Evolutionary conservation across 306 rosid species (phyloP).

Genomic region (Malus sieversii): DNA sequence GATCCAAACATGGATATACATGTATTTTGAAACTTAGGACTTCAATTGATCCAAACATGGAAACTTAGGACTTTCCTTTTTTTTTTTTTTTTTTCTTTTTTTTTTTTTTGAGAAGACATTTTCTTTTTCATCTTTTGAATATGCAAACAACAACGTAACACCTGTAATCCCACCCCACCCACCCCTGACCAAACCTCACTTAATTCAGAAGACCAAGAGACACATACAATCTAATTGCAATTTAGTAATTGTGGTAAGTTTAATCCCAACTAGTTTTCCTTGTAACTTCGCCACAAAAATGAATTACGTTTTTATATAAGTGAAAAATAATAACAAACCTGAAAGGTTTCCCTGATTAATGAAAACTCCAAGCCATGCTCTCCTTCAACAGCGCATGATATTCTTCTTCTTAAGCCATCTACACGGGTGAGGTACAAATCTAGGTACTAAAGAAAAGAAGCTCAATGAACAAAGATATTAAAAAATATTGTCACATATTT

Average conservation of each 20-base stretch:
- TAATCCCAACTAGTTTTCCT: background rate
- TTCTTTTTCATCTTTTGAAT: background rate
- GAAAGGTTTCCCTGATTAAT: slow-evolving; percentile 62
- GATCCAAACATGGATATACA: background rate
- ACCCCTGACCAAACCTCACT: background rate
- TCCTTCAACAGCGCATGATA: slow-evolving; percentile 29
- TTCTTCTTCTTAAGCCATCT: slow-evolving; percentile 89
- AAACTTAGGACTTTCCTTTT: too few species aligned
- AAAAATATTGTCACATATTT: background rate
- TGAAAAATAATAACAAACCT: slow-evolving; percentile 42
- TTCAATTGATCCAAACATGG: too few species aligned
- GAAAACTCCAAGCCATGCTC: slow-evolving; percentile 47
- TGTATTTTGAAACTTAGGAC: background rate
- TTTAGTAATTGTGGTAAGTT: background rate
- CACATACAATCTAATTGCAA: background rate
- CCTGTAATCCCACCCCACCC: background rate
- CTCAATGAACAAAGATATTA: slow-evolving; percentile 11
- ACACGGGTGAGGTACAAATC: slow-evolving; percentile 81
- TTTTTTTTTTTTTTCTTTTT: too few species aligned
- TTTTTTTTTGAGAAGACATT: background rate
- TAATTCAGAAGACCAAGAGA: background rate
- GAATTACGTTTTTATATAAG: background rate
- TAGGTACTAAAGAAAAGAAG: slow-evolving; percentile 51
- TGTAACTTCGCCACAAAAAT: background rate
- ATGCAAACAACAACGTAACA: background rate